Evolutionary conservation across 1,284 basidiomycete species (phyloP).

Genomic region (Earliella scabrosa): DNA sequence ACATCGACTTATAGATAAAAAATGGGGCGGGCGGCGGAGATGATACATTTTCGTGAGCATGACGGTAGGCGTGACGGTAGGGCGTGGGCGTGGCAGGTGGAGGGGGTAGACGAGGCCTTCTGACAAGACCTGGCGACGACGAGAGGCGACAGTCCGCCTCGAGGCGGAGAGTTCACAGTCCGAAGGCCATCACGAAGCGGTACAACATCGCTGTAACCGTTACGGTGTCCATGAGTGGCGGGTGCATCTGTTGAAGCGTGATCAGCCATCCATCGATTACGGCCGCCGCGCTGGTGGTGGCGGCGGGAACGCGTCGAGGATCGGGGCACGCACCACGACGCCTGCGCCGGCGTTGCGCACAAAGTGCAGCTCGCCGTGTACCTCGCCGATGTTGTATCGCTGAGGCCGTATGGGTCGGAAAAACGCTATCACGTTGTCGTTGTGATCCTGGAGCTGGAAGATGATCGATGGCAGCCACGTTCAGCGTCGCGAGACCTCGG

Average conservation of each 20-base stretch:
- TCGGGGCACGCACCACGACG: conserved; percentile 66
- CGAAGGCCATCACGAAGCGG: conserved; percentile 73
- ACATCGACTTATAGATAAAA: conserved; percentile 30
- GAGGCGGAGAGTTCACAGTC: conserved; percentile 48
- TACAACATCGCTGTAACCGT: conserved; percentile 83
- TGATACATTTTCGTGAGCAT: conserved; percentile 24
- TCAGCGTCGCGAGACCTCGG: conserved; percentile 7
- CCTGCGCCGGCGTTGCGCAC: conserved; percentile 76
- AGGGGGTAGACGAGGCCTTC: background rate
- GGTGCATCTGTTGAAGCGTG: conserved; percentile 65
- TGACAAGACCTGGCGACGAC: conserved; percentile 5
- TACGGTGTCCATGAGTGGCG: conserved; percentile 86
- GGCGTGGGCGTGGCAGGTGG: background rate
- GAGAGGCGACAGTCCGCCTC: conserved; percentile 18
- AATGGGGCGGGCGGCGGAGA: conserved; percentile 10
- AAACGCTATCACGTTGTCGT: conserved; percentile 72
- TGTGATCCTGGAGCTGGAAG: conserved; percentile 70
- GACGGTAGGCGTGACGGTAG: conserved; percentile 5
- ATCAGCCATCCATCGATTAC: conserved; percentile 25
- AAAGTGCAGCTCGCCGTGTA: conserved; percentile 82
- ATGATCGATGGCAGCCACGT: conserved; percentile 22
- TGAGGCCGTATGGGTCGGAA: conserved; percentile 75
- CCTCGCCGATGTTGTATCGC: conserved; percentile 82
- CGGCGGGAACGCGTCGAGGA: conserved; percentile 12
- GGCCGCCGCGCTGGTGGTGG: conserved; percentile 5